Base-by-base conservation (phyloP, 495 filamentous ascomycete species). In the Xylaria venustula region DNA sequence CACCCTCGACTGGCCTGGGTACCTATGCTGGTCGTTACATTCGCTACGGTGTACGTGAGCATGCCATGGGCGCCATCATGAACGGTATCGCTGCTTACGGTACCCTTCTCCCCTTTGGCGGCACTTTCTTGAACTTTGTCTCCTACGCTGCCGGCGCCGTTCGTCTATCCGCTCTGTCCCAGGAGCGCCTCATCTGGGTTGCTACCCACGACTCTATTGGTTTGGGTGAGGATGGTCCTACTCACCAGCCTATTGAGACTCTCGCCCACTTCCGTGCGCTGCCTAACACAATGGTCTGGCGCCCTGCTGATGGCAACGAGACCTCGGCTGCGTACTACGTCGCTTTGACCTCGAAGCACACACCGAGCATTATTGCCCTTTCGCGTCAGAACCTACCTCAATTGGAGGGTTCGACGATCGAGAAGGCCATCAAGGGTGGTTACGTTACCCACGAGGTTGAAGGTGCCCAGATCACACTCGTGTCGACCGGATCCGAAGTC, bases 261-360 rank as follows among this genome's bases (percentile, higher is more conserved):
- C 87, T 99, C 49, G 90, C 94, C 62, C 94, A 99, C 79, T 98
- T 98, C 91, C 94, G 94, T 77, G 95, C 95, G 58, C 85, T 98
- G 66, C 94, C 94, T 66, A 99, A 99, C 89, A 91, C 89, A 85
- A 97, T 98, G 94, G 95, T 98, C 69, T 99, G 94, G 94, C 94
- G 94, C 73, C 94, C 94, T 60, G 94, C 94, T 60, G 94, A 99
- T 72, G 94, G 94, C 67, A 99, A 99, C 81, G 94, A 99, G 89
- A 93, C 88, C 69, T 93, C 89, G 74, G 92, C 92, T 67, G 94
- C 95, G 66, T 99, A 99, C 85, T 99, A 99, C 80, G 80, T 94
- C 66, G 90, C 92, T 45, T 81, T 99, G 61, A 96, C 88, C 67
- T 89, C 91, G 67, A 91, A 92, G 80, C 84, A 90, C 76, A 97